Percentiles rank a stretch among this genome's conserved stretches.
Evolutionary conservation across 495 filamentous ascomycete genomes (phyloP).

Genomic region (Neurospora cerealis): DNA sequence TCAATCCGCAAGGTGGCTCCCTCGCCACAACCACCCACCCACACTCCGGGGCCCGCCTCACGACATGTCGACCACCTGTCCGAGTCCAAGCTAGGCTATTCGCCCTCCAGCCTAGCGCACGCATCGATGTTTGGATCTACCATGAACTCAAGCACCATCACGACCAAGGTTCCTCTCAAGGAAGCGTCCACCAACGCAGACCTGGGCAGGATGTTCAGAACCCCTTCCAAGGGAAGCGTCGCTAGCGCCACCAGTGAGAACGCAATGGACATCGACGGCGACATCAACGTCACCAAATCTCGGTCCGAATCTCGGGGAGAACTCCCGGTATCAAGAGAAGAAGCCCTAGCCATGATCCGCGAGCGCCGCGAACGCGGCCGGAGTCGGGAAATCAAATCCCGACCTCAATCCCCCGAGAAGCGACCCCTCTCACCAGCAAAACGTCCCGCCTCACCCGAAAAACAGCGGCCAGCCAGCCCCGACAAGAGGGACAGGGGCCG

Average conservation of each 20-base stretch:
- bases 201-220: conserved; percentile 22
- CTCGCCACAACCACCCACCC: background rate
- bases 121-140: conserved; percentile 29
- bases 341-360: conserved; percentile 46
- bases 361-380: conserved; percentile 41
- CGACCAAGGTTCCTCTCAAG: conserved; percentile 39
- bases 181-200: conserved; percentile 20
- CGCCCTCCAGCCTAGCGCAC: conserved; percentile 19
- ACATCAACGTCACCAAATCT: conserved; percentile 32
- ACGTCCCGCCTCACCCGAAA: background rate
- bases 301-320: background rate
- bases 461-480: background rate
- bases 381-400: conserved; percentile 27
- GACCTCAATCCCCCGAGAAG: background rate
- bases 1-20: conserved; percentile 22
- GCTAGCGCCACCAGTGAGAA: conserved; percentile 35
- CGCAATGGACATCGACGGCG: conserved; percentile 25
- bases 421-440: background rate
- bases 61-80: background rate
- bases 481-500: background rate
- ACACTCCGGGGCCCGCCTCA: background rate
- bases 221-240: conserved; percentile 17
- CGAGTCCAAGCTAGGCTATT: background rate
- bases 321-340: conserved; percentile 31
- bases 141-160: conserved; percentile 29